A percentile compares a stretch with the other conserved stretches of the same genome.
Conservation (phyloP, 2,329 filamentous ascomycete genomes). For the Penicillium sp. region DNA sequence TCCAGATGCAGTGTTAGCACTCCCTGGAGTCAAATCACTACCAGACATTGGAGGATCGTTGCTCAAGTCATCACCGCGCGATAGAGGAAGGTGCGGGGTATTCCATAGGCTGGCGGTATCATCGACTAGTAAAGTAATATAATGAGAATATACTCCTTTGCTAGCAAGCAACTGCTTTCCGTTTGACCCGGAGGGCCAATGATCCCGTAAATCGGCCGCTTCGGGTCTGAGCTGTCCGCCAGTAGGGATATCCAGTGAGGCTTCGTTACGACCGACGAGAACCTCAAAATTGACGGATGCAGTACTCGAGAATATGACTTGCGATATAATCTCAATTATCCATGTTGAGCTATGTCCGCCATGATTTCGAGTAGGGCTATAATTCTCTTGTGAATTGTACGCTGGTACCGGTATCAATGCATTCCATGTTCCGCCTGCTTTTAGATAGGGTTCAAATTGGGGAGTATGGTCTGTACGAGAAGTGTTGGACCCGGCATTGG, state of each 20-base stretch:
- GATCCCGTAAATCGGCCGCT: constrained; percentile 76
- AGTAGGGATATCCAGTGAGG: constrained; percentile 72
- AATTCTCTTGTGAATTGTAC: constrained; percentile 66
- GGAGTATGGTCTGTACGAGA: constrained; percentile 75
- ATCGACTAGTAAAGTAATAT: constrained; percentile 77
- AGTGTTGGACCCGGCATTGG: constrained; percentile 76
- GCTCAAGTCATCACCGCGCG: constrained; percentile 40
- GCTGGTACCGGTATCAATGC: constrained; percentile 81
- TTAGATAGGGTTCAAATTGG: constrained; percentile 94
- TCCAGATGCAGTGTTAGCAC: constrained; percentile 31
- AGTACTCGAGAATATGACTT: constrained; percentile 90
- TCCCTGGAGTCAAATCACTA: constrained; percentile 39
- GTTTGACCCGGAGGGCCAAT: constrained; percentile 66
- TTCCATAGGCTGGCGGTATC: constrained; percentile 93
- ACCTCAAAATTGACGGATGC: constrained; percentile 89
- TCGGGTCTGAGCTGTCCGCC: constrained; percentile 52
- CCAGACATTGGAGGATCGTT: neutral
- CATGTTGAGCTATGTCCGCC: constrained; percentile 68
- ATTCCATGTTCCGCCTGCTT: constrained; percentile 87
- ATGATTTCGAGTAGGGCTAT: constrained; percentile 23
- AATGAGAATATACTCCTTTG: constrained; percentile 82
- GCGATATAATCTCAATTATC: constrained; percentile 89
- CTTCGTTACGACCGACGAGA: constrained; percentile 81
- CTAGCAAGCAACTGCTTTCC: constrained; percentile 63
- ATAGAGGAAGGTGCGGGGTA: constrained; percentile 78